phyloP scores from a whole-genome alignment of 139 green algal species.

The Closterium sp. region DNA sequence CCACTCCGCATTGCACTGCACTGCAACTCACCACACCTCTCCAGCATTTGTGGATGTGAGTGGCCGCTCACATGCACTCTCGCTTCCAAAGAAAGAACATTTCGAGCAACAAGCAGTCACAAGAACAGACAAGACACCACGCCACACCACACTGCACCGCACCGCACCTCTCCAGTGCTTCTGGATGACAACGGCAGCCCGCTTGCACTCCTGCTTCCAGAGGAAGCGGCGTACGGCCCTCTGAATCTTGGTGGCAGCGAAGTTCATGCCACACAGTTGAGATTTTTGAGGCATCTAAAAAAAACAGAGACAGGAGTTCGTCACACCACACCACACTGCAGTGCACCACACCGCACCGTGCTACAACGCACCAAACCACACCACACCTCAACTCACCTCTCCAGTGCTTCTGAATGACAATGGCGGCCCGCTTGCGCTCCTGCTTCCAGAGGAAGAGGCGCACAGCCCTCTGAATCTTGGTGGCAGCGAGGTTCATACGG shows the following conservation, averaged over 20 bases:
- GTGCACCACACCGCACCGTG: too few relatives aligned
- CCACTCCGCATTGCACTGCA: not conserved
- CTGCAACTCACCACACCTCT: conserved; percentile 15
- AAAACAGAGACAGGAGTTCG: too few relatives aligned
- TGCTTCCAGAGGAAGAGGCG: conserved; percentile 56
- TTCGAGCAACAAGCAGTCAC: not conserved
- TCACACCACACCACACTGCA: too few relatives aligned
- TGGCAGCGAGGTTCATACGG: conserved; percentile 11
- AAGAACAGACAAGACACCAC: not conserved
- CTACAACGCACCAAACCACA: too few relatives aligned
- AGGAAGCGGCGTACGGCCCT: conserved; percentile 58
- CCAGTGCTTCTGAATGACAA: too few relatives aligned
- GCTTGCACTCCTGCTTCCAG: not conserved
- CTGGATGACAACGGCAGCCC: conserved; percentile 43
- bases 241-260: conserved; percentile 48
- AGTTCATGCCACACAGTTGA: not conserved
- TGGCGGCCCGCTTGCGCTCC: not conserved
- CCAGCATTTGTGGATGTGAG: conserved; percentile 27
- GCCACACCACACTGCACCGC: too few relatives aligned
- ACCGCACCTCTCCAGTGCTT: conserved; percentile 15
- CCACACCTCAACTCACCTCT: not conserved
- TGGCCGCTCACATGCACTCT: conserved; percentile 13
- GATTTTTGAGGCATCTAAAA: too few relatives aligned
- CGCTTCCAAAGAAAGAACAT: conserved; percentile 39
- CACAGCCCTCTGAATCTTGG: conserved; percentile 51